Percentiles rank a stretch among this genome's conserved stretches.
Conservation (phyloP, 164 flowering plant species). For the Liriodendron chinense region DNA sequence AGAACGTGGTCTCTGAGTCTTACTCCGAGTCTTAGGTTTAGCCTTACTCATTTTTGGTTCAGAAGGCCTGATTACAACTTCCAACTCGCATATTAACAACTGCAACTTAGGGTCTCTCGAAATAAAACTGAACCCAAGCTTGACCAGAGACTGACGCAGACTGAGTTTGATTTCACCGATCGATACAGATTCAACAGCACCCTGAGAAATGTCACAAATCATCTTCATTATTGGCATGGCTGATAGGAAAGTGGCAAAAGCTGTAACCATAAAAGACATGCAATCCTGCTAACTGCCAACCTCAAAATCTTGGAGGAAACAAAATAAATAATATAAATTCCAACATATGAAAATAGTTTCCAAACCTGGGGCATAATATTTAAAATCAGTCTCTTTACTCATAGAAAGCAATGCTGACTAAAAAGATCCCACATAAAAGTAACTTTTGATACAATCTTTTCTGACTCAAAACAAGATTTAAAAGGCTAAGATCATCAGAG, state of each 20-base stretch:
- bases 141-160: conserved; percentile 84
- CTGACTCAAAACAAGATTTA: not conserved
- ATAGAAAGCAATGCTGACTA: not conserved
- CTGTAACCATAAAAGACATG: not conserved
- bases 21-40: conserved; percentile 24
- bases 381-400: not conserved
- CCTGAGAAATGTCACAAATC: conserved; percentile 40
- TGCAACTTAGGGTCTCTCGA: conserved; percentile 91
- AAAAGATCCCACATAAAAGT: not conserved
- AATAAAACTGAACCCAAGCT: conserved; percentile 79
- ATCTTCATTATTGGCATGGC: not conserved
- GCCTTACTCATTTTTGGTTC: conserved; percentile 33
- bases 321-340: not conserved
- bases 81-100: conserved; percentile 73
- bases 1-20: conserved; percentile 40
- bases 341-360: not conserved
- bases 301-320: not conserved
- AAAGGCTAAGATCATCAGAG: not conserved
- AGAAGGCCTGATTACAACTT: conserved; percentile 68
- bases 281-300: not conserved
- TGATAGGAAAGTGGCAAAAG: not conserved
- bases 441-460: not conserved
- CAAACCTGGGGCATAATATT: not conserved
- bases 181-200: conserved; percentile 79
- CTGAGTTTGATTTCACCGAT: conserved; percentile 92